These are phyloP conservation scores for Tetraselmis chui DNA, from an alignment of 139 green algal species.

Conservation along the genomic window DNA sequence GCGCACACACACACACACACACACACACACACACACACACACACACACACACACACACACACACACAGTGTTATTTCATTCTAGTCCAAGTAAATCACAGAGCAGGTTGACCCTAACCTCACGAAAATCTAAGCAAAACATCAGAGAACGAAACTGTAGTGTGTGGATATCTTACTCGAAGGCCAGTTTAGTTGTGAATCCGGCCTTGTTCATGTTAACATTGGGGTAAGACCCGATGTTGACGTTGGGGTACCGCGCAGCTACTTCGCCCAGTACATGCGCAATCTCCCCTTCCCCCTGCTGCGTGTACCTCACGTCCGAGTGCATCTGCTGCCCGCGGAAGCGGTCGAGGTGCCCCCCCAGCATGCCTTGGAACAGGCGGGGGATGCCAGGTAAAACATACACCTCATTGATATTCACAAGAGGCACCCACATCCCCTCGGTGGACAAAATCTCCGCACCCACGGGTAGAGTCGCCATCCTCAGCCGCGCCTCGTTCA, in stretches of 20 bases:
- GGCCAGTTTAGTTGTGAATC: not conserved
- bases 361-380: constrained; percentile 65
- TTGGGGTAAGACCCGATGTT: constrained; percentile 48
- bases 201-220: not conserved
- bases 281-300: constrained; percentile 42
- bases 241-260: constrained; percentile 22
- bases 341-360: constrained; percentile 37
- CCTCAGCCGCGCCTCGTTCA: constrained; percentile 64
- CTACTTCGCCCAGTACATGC: constrained; percentile 19
- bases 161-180: not conserved
- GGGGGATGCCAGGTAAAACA: constrained; percentile 68
- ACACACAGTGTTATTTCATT: too few relatives aligned
- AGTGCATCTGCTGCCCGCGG: constrained; percentile 17
- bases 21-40: too few relatives aligned
- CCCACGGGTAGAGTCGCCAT: constrained; percentile 53
- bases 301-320: constrained; percentile 22
- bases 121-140: too few relatives aligned
- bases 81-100: too few relatives aligned
- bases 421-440: constrained; percentile 62
- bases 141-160: too few relatives aligned
- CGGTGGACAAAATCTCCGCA: constrained; percentile 31
- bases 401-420: constrained; percentile 49
- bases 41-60: too few relatives aligned
- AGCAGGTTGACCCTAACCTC: too few relatives aligned
- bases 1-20: too few relatives aligned